Evolutionary conservation across 495 filamentous ascomycete species (phyloP).

Genomic region (Tuber borchii): DNA sequence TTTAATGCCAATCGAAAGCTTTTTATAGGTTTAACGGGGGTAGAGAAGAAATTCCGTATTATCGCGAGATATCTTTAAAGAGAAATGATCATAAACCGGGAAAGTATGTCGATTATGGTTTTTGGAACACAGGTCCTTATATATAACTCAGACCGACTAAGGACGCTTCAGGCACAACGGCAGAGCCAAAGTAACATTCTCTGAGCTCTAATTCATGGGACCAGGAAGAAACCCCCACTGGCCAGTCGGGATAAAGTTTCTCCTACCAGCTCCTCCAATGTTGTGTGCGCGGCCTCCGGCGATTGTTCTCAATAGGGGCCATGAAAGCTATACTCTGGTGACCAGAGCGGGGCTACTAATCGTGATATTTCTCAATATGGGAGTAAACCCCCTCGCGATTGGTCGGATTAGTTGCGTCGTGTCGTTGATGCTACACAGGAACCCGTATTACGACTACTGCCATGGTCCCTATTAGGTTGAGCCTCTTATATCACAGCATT

Average conservation of each 20-base stretch:
- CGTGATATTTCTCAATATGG: background rate
- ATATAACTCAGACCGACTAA: background rate
- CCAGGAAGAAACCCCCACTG: background rate
- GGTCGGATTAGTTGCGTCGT: background rate
- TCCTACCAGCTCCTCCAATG: background rate
- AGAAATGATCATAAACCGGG: background rate
- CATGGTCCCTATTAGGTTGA: background rate
- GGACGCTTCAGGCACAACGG: background rate
- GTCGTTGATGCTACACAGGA: background rate
- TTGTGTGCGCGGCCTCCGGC: background rate
- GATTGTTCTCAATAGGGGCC: background rate
- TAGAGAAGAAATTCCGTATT: background rate
- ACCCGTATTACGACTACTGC: slow-evolving; percentile 1
- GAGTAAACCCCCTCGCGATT: background rate
- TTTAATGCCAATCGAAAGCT: background rate
- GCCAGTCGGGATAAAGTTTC: background rate
- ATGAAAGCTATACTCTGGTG: background rate
- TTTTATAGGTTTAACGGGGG: background rate
- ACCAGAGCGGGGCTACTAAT: background rate
- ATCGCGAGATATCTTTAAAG: background rate
- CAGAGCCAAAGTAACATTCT: background rate
- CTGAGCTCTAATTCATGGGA: background rate
- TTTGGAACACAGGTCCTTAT: background rate
- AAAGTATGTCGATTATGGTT: background rate
- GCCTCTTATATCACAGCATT: background rate